Evolutionary conservation across 345 rosid genomes (phyloP), one percentile per base, ranked within the genome.

Genomic region (Geranium rotundifolium): DNA sequence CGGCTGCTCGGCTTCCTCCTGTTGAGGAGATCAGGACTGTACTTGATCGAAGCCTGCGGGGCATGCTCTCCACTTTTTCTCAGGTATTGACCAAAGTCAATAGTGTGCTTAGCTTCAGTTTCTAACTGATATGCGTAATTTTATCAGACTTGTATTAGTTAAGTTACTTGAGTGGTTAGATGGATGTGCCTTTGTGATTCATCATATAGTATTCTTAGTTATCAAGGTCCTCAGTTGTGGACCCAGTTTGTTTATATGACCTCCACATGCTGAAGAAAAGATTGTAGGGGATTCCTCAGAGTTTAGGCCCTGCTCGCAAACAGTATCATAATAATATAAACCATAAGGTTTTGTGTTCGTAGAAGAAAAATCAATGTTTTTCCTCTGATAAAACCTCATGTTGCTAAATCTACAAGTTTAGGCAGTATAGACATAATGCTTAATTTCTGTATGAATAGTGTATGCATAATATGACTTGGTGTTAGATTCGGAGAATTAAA

Each of bases 1-100:
- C 82, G 75, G 96, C 93, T 63, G 82, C 84, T 39, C 81, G 95
- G 73, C 96, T 92, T 76, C 79, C 89, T 18, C 85, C 91, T 0
- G 80, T 75, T n/a, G 95, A 89, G 57, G 95, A 89, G 71, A 78
- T 92, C 58, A 69, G 80, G 29, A 92, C 95, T 1, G 76, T 87
- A 70, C 87, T 92, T 65, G 63, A 84, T 68, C 70, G 72, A 65
- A 82, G 85, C 60, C 62, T 73, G 7, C 70, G 88, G 0, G 98
- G 92, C 64, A 73, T 79, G 85, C 89, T 92, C 55, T 87, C 96
- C 29, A 92, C 98, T 29, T 74, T 84, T 72, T 89, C 98, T 56
- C 82, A 89, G 88, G 96, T 89, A 34, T 34, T 34, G 2, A 0
- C 10, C 68, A 75, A 77, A 68, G 39, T 19, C 62, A 61, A 12